A percentile compares a stretch with the other conserved stretches of the same genome.
Conservation (phyloP, 2,329 filamentous ascomycete genomes). For the Truncatella angustata region DNA sequence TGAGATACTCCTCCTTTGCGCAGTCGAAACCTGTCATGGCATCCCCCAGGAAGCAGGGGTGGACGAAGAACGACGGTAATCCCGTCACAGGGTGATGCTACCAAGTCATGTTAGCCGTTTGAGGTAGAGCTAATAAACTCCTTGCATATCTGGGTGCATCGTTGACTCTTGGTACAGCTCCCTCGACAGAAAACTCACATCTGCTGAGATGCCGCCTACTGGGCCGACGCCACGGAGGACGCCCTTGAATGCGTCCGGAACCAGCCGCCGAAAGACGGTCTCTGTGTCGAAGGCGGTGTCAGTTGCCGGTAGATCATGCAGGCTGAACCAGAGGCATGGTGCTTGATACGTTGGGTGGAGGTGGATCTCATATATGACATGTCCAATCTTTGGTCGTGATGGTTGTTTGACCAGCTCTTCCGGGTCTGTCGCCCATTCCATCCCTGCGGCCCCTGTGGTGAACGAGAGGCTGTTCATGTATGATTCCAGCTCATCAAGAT, state of each 20-base stretch:
- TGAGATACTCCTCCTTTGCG: conserved; percentile 68
- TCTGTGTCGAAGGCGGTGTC: conserved; percentile 63
- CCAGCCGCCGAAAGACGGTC: conserved; percentile 67
- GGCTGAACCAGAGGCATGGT: conserved; percentile 73
- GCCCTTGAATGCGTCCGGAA: conserved; percentile 63
- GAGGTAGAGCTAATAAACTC: conserved; percentile 40
- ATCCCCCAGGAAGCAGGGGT: conserved; percentile 86
- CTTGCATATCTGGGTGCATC: conserved; percentile 26
- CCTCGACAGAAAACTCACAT: conserved; percentile 54
- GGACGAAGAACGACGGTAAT: conserved; percentile 81
- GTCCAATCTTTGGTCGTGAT: conserved; percentile 29
- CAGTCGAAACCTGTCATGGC: conserved; percentile 69
- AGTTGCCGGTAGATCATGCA: conserved; percentile 56
- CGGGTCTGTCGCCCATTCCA: conserved; percentile 45
- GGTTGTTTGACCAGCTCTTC: conserved; percentile 35
- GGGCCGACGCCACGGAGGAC: conserved; percentile 59
- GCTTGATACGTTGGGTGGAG: conserved; percentile 73
- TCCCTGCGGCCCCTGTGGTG: conserved; percentile 18
- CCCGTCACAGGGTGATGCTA: conserved; percentile 83
- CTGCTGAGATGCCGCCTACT: conserved; percentile 73
- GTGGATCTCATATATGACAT: conserved; percentile 71
- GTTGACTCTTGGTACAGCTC: conserved; percentile 30
- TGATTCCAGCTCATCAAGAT: conserved; percentile 46
- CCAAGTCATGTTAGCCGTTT: conserved; percentile 25
- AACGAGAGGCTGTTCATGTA: conserved; percentile 47